phyloP scores from a whole-genome alignment of 2,329 filamentous ascomycete genomes.

The Tolypocladium ovalisporum region DNA sequence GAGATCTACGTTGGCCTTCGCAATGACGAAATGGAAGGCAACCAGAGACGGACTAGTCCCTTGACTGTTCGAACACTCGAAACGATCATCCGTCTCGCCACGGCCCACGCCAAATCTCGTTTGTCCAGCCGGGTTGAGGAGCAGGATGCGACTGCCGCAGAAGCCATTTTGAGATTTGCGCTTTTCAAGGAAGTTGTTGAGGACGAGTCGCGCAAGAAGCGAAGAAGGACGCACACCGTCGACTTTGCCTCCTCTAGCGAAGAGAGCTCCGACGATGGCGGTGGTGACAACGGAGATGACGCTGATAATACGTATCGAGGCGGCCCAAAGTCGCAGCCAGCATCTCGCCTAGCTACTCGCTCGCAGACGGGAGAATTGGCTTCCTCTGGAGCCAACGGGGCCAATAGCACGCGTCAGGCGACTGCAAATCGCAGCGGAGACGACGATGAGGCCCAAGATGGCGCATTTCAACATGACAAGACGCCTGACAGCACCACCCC shows the following conservation, averaged over 20 bases:
- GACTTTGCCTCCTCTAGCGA: conserved; percentile 48
- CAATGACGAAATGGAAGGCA: conserved; percentile 92
- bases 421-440: neutral
- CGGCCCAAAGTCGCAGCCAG: conserved; percentile 18
- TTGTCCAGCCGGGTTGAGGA: conserved; percentile 83
- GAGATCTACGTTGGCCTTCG: conserved; percentile 83
- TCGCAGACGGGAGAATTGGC: conserved; percentile 3
- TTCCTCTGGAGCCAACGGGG: conserved; percentile 34
- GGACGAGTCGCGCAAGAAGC: conserved; percentile 70
- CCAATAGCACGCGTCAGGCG: neutral
- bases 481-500: conserved; percentile 20
- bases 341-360: conserved; percentile 16
- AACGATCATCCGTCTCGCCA: conserved; percentile 94
- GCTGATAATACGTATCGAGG: conserved; percentile 46
- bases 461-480: conserved; percentile 32
- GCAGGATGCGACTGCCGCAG: conserved; percentile 76
- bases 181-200: conserved; percentile 92
- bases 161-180: conserved; percentile 84
- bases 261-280: conserved; percentile 48
- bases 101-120: conserved; percentile 87
- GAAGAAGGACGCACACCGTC: conserved; percentile 56
- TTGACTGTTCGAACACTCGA: conserved; percentile 96
- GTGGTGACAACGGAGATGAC: conserved; percentile 42
- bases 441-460: neutral
- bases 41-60: conserved; percentile 84